Evolutionary conservation across 768 basidiomycete species (phyloP).

Genomic region (Phylloporus sp.): DNA sequence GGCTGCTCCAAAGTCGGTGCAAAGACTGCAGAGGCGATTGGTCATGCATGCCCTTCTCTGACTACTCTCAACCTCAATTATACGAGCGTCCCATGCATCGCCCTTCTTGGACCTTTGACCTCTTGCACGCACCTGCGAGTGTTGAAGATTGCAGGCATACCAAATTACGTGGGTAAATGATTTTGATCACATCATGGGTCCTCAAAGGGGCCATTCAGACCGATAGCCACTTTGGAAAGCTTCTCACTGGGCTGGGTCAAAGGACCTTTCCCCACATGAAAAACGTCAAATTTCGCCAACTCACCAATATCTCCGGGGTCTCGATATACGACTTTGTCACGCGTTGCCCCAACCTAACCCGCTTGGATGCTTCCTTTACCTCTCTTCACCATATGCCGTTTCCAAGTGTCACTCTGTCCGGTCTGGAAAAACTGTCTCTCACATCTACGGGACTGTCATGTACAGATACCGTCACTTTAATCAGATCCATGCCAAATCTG

Average conservation of each 20-base stretch:
- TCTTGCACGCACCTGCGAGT: conserved; percentile 44
- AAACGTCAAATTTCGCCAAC: conserved; percentile 58
- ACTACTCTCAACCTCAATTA: conserved; percentile 55
- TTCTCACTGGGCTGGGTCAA: conserved; percentile 30
- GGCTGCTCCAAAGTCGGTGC: conserved; percentile 57
- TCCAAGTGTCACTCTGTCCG: not conserved
- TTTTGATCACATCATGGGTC: not conserved
- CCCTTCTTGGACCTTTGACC: conserved; percentile 40
- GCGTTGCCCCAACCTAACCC: conserved; percentile 47
- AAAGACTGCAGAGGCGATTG: conserved; percentile 43
- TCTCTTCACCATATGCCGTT: conserved; percentile 38
- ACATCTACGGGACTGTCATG: conserved; percentile 50
- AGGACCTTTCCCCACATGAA: conserved; percentile 39
- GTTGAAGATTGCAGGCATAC: conserved; percentile 60
- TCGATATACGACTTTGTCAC: conserved; percentile 42
- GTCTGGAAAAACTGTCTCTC: conserved; percentile 59
- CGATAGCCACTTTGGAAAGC: conserved; percentile 49
- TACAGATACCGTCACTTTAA: conserved; percentile 37
- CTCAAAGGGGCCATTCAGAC: conserved; percentile 39
- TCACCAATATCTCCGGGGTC: conserved; percentile 46
- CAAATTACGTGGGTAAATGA: conserved; percentile 49
- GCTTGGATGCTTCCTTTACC: conserved; percentile 67
- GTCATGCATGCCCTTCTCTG: conserved; percentile 41
- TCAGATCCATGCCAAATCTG: conserved; percentile 40
- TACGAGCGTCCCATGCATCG: conserved; percentile 49